Evolutionary conservation across 768 basidiomycete genomes (phyloP).

Genomic region (Tricholoma furcatifolium): DNA sequence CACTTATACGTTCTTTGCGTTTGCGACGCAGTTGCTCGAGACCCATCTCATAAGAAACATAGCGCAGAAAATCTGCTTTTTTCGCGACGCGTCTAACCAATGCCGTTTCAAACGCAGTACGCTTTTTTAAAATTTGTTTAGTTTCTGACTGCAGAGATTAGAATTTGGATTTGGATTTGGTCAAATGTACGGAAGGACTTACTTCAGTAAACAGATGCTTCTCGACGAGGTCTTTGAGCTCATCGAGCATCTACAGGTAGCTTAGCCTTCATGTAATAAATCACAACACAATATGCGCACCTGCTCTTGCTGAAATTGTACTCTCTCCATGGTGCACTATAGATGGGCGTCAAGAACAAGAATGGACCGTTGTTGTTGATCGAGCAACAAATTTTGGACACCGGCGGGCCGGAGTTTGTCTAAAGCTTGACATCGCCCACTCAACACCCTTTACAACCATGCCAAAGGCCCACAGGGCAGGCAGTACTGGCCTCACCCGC

Average conservation of each 20-base stretch:
- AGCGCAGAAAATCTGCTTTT: conserved; percentile 87
- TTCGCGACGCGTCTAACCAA: conserved; percentile 82
- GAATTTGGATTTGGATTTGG: conserved; percentile 8
- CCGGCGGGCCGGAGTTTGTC: conserved; percentile 14
- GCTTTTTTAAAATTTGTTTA: conserved; percentile 80
- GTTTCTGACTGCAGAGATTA: conserved; percentile 60
- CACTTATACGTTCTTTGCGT: conserved; percentile 70
- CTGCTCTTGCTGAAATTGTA: conserved; percentile 93
- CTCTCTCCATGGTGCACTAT: conserved; percentile 74
- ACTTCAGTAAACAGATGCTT: conserved; percentile 84
- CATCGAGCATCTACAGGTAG: conserved; percentile 76
- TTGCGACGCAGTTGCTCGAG: conserved; percentile 81
- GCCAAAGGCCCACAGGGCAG: conserved; percentile 47
- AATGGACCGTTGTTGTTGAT: conserved; percentile 1
- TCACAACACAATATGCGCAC: conserved; percentile 27
- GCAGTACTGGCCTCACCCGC: conserved; percentile 47
- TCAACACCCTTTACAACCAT: conserved; percentile 36
- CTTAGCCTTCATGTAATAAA: conserved; percentile 8
- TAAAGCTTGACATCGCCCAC: conserved; percentile 6
- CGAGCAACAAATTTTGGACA: conserved; percentile 9
- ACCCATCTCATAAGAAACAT: conserved; percentile 89
- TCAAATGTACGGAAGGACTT: conserved; percentile 22
- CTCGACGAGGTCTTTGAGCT: conserved; percentile 89
- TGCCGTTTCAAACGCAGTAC: conserved; percentile 80
- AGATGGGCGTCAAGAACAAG: not conserved